Evolutionary conservation across 2,329 filamentous ascomycete genomes (phyloP).

Genomic region (Cladophialophora bantiana): DNA sequence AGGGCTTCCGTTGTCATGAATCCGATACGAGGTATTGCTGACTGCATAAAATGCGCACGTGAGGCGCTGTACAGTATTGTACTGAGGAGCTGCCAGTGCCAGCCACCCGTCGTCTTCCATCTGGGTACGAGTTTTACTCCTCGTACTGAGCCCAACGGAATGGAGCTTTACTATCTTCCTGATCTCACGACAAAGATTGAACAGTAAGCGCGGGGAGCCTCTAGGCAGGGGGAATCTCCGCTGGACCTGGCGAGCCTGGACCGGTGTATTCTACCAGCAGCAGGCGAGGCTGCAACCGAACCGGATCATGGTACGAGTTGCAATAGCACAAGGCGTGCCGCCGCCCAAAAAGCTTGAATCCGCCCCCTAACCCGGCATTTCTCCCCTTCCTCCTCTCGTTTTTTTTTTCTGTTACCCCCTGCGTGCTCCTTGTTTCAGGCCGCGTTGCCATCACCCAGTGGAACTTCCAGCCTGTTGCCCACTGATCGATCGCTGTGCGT

Average conservation of each 20-base stretch:
- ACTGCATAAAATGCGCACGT: too few species aligned
- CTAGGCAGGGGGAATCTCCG: too few species aligned
- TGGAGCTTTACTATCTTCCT: background rate
- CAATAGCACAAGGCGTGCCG: background rate
- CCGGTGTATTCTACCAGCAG: background rate
- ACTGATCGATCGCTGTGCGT: background rate
- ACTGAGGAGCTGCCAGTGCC: too few species aligned
- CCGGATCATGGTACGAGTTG: background rate
- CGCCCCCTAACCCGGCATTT: slow-evolving; percentile 2
- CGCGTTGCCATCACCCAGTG: background rate
- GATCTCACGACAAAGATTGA: background rate
- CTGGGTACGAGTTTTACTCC: too few species aligned
- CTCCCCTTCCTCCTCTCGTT: background rate
- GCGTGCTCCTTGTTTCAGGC: slow-evolving; percentile 1
- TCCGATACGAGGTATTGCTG: too few species aligned
- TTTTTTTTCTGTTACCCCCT: slow-evolving; percentile 6
- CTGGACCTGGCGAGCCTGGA: too few species aligned
- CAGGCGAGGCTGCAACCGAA: background rate
- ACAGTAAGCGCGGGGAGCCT: background rate
- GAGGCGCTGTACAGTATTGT: too few species aligned
- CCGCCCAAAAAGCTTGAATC: slow-evolving; percentile 9
- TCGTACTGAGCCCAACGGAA: background rate
- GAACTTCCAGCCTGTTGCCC: slow-evolving; percentile 4
- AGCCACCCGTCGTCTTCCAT: too few species aligned
- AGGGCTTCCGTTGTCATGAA: too few species aligned